Evolutionary conservation across 257 asterid genomes (phyloP), one percentile per base, ranked within the genome.

Genomic region (Verbascum thapsus): DNA sequence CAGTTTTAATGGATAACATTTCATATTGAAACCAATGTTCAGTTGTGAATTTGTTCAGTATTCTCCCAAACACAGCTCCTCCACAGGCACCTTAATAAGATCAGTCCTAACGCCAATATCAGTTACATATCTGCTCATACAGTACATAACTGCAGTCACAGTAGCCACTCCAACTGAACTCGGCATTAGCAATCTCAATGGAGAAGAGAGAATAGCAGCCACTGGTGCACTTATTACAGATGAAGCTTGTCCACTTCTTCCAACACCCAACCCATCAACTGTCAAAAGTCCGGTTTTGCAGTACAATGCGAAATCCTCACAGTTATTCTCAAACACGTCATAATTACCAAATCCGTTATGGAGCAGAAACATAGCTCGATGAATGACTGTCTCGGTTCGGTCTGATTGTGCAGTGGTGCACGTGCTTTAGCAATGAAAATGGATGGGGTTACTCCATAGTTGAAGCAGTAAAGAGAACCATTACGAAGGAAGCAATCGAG

Each of bases 181-280:
- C 15, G 96, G 94, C 78, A 86, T 66, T 7, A 88, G 78, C 67
- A 86, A 56, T 62, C 77, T 85, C 67, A 88, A 51, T 55, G 96
- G 90, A 64, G 95, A 78, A 10, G 95, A 88, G 19, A 88, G 75
- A 63, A 88, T 72, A 7, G 94, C 94, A 3, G 95, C 92, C 63
- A 88, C 66, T 8, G 96, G 95, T 34, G 95, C 96, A 61, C 92
- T 90, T 38, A 88, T 61, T 1, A 88, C 63, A 3, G 96, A 78
- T 9, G 95, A 84, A 62, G 95, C 96, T 54, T 88, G 95, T 5
- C 95, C 96, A 22, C 96, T 89, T 70, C 95, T 79, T 65, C 96
- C 96, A 16, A 82, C 83, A 0, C 96, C 94, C 32, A 77, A 51
- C 16, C 87, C 71, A 22, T 86, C 95, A 16, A 86, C 65, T 10